Conservation (phyloP, 2,329 filamentous ascomycete genomes). For the Hirsutella thompsonii region DNA sequence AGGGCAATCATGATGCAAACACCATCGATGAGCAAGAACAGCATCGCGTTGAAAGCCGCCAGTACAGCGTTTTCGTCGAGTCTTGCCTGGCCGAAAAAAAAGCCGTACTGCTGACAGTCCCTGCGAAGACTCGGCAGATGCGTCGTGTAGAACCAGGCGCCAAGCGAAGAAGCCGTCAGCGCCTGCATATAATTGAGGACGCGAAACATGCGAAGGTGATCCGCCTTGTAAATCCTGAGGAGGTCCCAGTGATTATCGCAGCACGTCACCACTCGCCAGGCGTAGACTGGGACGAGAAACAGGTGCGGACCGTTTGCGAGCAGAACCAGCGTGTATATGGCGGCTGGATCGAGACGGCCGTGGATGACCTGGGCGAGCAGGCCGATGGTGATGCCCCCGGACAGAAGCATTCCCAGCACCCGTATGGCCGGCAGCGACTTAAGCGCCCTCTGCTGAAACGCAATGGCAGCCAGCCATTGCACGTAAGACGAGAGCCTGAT, state of each 20-base stretch:
- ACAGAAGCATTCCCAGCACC: conserved; percentile 18
- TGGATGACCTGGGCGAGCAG: conserved; percentile 14
- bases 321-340: conserved; percentile 19
- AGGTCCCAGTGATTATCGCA: conserved; percentile 18
- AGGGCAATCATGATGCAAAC: conserved; percentile 11
- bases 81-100: conserved; percentile 17
- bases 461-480: conserved; percentile 21
- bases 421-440: conserved; percentile 15
- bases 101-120: conserved; percentile 16
- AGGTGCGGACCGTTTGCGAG: conserved; percentile 17
- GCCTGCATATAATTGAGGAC: conserved; percentile 13
- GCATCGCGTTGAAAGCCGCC: conserved; percentile 15
- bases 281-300: conserved; percentile 18
- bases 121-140: conserved; percentile 11
- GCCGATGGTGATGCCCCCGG: conserved; percentile 13
- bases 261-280: conserved; percentile 18
- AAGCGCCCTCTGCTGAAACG: conserved; percentile 17
- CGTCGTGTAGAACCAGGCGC: conserved; percentile 18
- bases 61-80: conserved; percentile 14
- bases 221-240: conserved; percentile 13
- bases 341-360: conserved; percentile 12
- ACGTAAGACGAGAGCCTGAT: conserved; percentile 6
- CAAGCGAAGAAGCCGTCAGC: conserved; percentile 13
- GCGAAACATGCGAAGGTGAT: conserved; percentile 12
- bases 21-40: conserved; percentile 16